Evolutionary conservation across 805 yeast species (phyloP), one percentile per base, ranked within the genome.

Genomic region (Starmerella stellata): DNA sequence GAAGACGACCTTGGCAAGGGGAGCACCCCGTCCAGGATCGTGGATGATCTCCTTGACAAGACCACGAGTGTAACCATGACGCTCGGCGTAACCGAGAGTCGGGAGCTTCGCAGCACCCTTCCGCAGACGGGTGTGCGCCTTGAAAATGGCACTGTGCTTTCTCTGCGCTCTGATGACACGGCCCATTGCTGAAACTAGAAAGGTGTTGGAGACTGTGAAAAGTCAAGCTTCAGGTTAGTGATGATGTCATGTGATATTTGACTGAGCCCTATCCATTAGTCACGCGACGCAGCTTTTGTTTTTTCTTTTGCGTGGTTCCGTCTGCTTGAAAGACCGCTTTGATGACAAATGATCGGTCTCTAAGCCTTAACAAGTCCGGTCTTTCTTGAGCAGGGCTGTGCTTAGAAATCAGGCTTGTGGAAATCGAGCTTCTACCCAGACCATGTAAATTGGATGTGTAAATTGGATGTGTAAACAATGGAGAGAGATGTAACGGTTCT

Each of bases 1-100:
- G 95, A 87, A 87, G 54, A 71, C 85, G 68, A 87, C 95, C 74
- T 80, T 85, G 60, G 95, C 98, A 65, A 87, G 77, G 65, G 98
- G 98, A 68, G 98, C 98, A 75, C 98, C 98, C 70, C 98, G 78
- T 68, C 98, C 98, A 63, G 98, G 90, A 65, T 87, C 98, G 74
- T 87, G 98, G 69, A 90, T 72, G 69, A 87, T 90, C 69, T 79
- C 87, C 78, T 85, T 87, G 60, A 87, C 98, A 56, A 90, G 75
- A 72, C 98, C 98, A 71, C 96, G 92, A 63, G 87, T 78, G 85
- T 90, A 90, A 65, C 98, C 98, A 69, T 87, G 95, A 68, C 94
- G 87, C 75, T 90, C 98, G 68, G 96, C 93, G 62, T 75, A 87
- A 71, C 90, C 96, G 67, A 87, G 78, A 65, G 94, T 79, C 78